These are phyloP conservation scores for Rubus parviflorus DNA, from an alignment of 306 rosid species.

Conservation along the genomic window DNA sequence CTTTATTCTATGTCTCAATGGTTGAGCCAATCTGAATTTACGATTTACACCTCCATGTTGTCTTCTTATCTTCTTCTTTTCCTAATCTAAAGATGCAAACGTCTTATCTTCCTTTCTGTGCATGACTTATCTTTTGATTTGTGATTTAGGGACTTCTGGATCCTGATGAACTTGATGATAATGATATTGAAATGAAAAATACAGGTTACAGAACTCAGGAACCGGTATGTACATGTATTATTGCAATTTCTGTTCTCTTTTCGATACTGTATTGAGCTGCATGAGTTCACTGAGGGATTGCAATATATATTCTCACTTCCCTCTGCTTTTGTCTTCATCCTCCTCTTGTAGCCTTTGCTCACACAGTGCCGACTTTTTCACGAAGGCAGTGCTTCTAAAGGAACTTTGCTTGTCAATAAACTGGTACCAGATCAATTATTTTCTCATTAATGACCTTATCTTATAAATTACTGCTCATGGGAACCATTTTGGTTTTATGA, in stretches of 20 bases:
- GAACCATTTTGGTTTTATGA: background rate
- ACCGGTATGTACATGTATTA: constrained; percentile 39
- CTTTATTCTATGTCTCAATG: background rate
- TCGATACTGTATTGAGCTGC: background rate
- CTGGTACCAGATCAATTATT: constrained; percentile 34
- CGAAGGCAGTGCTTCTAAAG: constrained; percentile 68
- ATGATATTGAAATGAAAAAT: constrained; percentile 6
- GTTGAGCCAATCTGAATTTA: background rate
- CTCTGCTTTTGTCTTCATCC: constrained; percentile 20
- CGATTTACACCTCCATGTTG: background rate
- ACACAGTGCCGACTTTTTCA: constrained; percentile 71
- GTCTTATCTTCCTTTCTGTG: background rate
- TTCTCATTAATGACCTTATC: background rate
- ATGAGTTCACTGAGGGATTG: background rate
- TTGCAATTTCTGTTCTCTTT: constrained; percentile 13
- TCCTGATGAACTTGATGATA: constrained; percentile 33
- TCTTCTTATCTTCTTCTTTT: background rate
- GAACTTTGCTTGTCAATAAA: constrained; percentile 63
- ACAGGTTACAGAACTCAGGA: constrained; percentile 27
- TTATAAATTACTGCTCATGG: background rate
- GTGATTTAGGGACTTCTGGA: constrained; percentile 31
- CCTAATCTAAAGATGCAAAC: background rate
- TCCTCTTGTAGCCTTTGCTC: constrained; percentile 57
- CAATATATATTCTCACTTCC: background rate
- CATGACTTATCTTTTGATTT: constrained; percentile 10